Base-by-base conservation (phyloP, 2,329 filamentous ascomycete genomes). In the Lizonia empirigonia region DNA sequence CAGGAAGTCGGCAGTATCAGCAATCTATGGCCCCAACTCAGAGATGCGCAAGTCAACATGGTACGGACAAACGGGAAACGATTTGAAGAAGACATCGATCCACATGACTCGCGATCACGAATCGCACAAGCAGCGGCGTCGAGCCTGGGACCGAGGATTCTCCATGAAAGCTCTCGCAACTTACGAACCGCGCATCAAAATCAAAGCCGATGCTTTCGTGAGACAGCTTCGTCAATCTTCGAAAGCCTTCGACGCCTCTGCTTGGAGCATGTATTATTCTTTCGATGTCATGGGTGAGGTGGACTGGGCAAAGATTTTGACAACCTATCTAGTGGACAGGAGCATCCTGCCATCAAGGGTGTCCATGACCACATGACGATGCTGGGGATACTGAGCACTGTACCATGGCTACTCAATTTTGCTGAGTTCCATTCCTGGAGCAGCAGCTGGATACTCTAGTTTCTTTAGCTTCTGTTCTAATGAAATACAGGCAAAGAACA, bases 391-490 rank as follows among this genome's bases (percentile, higher is more conserved):
- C 24, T 75, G 16, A 59, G 58, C 13, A 63, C 65, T 4, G 57
- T 75, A 1, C 74, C 76, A 0, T 77, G 73, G 72, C 26, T 76
- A 2, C 26, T 73, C 7, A 64, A 69, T 35, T 23, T n/a, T 75
- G 3, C 35, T 73, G 2, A 45, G 56, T 2, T 56, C 53, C 5
- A 67, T 75, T 1, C 73, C 74, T 0, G 65, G 65, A 2, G 64
- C 64, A 1, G 57, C 64, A 2, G 49, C 59, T 1, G 62, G 55
- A 5, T 74, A 68, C 20, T 46, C 56, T 0, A 58, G 62, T 1
- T 72, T 75, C 41, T 70, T 70, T 40, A 41, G 50, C 0, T 69
- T 68, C 35, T 73, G 68, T 27, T 55, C 50, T 10, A 55, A 45
- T 0, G 58, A 71, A 40, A 64, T 76, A 0, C 39, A 64, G n/a